A percentile compares a stretch with the other conserved stretches of the same genome.
Evolutionary conservation across 140 eudicot species (phyloP).

Genomic region (Flaveria floridana): DNA sequence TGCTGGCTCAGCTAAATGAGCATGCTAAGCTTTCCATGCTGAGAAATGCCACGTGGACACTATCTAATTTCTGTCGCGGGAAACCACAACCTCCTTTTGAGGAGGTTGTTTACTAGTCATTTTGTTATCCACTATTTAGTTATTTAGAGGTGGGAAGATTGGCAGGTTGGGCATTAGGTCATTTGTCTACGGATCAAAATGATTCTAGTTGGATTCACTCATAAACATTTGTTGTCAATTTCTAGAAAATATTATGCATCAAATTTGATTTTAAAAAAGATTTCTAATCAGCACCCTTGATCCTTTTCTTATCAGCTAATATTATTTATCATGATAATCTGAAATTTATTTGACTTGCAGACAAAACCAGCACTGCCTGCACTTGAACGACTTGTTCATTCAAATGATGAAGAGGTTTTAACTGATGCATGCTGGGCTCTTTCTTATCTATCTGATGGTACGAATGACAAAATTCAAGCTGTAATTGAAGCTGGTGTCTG

Average conservation of each 20-base stretch:
- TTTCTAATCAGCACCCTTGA: not conserved
- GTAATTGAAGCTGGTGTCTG: constrained; percentile 86
- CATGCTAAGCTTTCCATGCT: constrained; percentile 88
- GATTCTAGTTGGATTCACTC: not conserved
- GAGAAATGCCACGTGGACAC: constrained; percentile 92
- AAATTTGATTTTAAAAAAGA: not conserved
- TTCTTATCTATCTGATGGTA: constrained; percentile 87
- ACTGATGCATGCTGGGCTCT: constrained; percentile 99
- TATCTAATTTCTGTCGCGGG: constrained; percentile 90
- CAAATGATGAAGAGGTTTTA: constrained; percentile 83
- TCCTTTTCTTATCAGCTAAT: not conserved
- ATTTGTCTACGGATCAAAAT: not conserved
- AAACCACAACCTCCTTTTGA: constrained; percentile 91
- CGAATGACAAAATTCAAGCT: constrained; percentile 92
- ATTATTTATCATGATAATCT: not conserved
- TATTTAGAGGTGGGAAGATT: constrained; percentile 8
- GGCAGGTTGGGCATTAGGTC: not conserved
- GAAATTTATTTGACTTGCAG: constrained; percentile 36
- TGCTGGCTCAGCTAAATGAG: constrained; percentile 72
- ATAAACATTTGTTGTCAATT: not conserved
- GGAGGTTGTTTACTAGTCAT: constrained; percentile 48
- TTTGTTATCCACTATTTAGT: not conserved
- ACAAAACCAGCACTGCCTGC: constrained; percentile 90
- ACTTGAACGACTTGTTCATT: constrained; percentile 71
- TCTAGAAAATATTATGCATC: not conserved